Conservation (phyloP, 176 grass and related monocot species). For the Carex pumila region DNA sequence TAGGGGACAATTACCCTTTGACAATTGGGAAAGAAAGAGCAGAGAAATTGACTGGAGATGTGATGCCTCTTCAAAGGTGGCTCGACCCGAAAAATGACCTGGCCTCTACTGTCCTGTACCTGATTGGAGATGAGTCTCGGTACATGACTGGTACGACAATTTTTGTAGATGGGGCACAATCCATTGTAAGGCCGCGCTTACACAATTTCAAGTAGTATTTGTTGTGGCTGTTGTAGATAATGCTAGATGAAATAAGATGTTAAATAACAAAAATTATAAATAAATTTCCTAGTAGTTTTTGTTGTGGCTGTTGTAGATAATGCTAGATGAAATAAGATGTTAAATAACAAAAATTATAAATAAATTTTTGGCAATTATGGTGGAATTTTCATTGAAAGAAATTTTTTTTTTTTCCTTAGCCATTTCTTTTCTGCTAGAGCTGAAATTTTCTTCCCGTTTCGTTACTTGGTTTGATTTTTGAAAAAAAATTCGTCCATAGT, state of each 20-base stretch:
- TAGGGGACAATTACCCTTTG: slow-evolving; percentile 52
- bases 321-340: too few species aligned
- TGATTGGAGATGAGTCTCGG: slow-evolving; percentile 66
- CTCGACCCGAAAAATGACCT: slow-evolving; percentile 83
- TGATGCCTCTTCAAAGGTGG: slow-evolving; percentile 75
- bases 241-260: too few species aligned
- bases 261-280: too few species aligned
- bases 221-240: background rate
- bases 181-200: slow-evolving; percentile 74
- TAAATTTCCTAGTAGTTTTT: too few species aligned
- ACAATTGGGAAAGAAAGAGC: slow-evolving; percentile 51
- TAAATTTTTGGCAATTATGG: background rate
- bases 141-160: slow-evolving; percentile 87
- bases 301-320: too few species aligned
- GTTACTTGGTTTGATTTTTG: background rate
- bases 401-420: too few species aligned
- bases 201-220: slow-evolving; percentile 55
- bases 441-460: background rate
- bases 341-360: background rate
- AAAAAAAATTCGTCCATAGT: too few species aligned
- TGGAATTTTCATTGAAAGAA: background rate
- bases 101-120: slow-evolving; percentile 69
- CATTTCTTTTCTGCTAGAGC: background rate
- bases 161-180: slow-evolving; percentile 79
- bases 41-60: slow-evolving; percentile 25